These are phyloP conservation scores for Rutstroemia sp. DNA, from an alignment of 2,329 filamentous ascomycete genomes.

Conservation along the genomic window DNA sequence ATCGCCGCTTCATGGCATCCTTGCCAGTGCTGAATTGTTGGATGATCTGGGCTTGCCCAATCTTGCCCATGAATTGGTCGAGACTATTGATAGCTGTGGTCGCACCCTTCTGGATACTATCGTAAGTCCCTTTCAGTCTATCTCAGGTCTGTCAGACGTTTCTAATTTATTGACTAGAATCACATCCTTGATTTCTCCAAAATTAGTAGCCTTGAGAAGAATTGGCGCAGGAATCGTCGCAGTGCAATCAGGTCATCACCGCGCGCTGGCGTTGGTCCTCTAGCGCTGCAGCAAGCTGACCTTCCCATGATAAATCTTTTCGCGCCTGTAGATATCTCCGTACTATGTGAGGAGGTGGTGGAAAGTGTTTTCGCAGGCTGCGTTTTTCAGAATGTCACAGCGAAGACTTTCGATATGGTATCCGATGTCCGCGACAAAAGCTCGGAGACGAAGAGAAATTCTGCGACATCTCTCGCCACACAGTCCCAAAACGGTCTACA, in stretches of 20 bases:
- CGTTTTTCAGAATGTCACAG: constrained; percentile 27
- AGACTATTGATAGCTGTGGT: constrained; percentile 33
- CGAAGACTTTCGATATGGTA: constrained; percentile 28
- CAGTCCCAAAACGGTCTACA: constrained; percentile 4
- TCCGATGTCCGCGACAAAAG: constrained; percentile 13
- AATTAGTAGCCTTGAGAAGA: constrained; percentile 30
- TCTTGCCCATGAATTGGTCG: constrained; percentile 27
- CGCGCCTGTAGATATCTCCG: constrained; percentile 27
- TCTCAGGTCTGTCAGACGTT: no score
- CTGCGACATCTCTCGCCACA: background rate
- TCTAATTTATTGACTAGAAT: constrained; percentile 20
- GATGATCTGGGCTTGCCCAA: constrained; percentile 33
- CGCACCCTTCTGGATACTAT: constrained; percentile 34
- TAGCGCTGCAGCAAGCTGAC: constrained; percentile 23
- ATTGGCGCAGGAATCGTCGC: constrained; percentile 25
- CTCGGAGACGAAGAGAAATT: constrained; percentile 6
- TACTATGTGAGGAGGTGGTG: constrained; percentile 29
- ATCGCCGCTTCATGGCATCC: constrained; percentile 49
- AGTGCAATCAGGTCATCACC: constrained; percentile 1
- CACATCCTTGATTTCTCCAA: constrained; percentile 36
- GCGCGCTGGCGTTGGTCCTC: constrained; percentile 2
- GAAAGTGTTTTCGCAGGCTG: constrained; percentile 30
- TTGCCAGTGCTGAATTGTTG: constrained; percentile 44
- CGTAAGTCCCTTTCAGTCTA: constrained; percentile 15
- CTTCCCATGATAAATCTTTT: constrained; percentile 30